Percentiles rank a stretch among this genome's conserved stretches.
These are phyloP conservation scores for Zychaea mexicana DNA, from an alignment of 371 early-diverging fungal genomes.

Conservation along the genomic window DNA sequence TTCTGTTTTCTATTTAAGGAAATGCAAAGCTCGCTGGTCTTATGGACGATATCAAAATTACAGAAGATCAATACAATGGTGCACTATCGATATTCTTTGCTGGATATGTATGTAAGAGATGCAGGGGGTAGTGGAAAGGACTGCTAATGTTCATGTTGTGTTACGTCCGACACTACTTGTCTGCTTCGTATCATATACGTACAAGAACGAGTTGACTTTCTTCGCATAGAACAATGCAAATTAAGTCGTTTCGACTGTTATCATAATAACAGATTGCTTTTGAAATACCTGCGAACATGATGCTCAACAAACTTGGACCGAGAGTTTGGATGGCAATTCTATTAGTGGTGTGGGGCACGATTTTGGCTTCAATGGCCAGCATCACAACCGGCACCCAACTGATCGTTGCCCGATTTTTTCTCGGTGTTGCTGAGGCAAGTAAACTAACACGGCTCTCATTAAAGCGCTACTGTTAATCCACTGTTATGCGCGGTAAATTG, in stretches of 20 bases:
- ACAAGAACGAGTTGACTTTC: too few species aligned
- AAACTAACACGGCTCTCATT: background rate
- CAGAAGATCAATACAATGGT: constrained; percentile 52
- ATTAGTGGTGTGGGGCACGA: constrained; percentile 46
- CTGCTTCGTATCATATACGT: too few species aligned
- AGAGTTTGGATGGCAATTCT: constrained; percentile 71
- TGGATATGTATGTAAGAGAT: constrained; percentile 63
- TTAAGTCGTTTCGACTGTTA: background rate
- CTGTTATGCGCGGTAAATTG: background rate
- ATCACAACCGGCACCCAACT: constrained; percentile 45
- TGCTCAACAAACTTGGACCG: constrained; percentile 66
- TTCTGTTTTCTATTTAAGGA: constrained; percentile 16
- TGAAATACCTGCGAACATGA: constrained; percentile 76
- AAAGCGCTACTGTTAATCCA: background rate
- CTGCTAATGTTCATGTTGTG: too few species aligned
- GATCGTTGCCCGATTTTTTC: constrained; percentile 63
- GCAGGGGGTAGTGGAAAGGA: too few species aligned
- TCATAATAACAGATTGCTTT: constrained; percentile 48
- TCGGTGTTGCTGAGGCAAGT: constrained; percentile 65
- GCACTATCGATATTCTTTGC: constrained; percentile 65
- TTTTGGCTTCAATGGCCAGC: constrained; percentile 52
- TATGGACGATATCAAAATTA: constrained; percentile 38
- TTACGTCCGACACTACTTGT: too few species aligned
- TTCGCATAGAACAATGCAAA: too few species aligned
- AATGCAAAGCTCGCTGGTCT: constrained; percentile 64